Conservation (phyloP, 352 stramenopile genomes). For the Pythium aristosporum region DNA sequence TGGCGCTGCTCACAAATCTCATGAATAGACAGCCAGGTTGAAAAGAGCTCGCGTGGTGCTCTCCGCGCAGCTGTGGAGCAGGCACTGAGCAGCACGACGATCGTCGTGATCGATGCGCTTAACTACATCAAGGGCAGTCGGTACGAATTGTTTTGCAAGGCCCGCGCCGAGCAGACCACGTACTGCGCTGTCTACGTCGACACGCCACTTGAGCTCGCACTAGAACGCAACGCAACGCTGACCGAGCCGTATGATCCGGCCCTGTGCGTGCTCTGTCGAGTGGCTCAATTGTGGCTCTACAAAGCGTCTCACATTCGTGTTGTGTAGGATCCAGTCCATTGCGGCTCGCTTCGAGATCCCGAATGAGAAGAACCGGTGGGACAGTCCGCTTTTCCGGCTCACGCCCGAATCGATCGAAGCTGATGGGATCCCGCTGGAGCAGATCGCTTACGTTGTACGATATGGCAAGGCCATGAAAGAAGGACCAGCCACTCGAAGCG, state of each 20-base stretch:
- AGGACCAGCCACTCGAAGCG: conserved; percentile 60
- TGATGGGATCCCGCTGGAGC: conserved; percentile 41
- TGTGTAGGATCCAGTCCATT: conserved; percentile 76
- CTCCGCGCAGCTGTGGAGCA: conserved; percentile 67
- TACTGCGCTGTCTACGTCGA: conserved; percentile 90
- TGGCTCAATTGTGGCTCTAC: not conserved
- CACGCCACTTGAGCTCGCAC: conserved; percentile 53
- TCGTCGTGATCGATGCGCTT: conserved; percentile 92
- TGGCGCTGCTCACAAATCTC: conserved; percentile 1
- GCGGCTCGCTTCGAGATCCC: conserved; percentile 89
- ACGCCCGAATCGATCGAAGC: conserved; percentile 42
- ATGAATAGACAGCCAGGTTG: conserved; percentile 44
- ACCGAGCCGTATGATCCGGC: conserved; percentile 43
- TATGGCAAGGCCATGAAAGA: conserved; percentile 71
- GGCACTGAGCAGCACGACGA: conserved; percentile 50
- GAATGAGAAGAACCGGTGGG: conserved; percentile 93
- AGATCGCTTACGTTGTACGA: conserved; percentile 55
- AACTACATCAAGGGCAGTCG: conserved; percentile 96
- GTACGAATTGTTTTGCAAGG: conserved; percentile 95
- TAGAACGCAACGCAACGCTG: conserved; percentile 50
- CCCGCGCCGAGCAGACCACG: conserved; percentile 86
- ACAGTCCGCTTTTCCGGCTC: conserved; percentile 84
- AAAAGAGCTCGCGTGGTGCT: conserved; percentile 73
- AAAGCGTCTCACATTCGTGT: not conserved
- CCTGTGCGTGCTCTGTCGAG: conserved; percentile 33